Conservation (phyloP, 345 rosid genomes). For the Kernera saxatilis region DNA sequence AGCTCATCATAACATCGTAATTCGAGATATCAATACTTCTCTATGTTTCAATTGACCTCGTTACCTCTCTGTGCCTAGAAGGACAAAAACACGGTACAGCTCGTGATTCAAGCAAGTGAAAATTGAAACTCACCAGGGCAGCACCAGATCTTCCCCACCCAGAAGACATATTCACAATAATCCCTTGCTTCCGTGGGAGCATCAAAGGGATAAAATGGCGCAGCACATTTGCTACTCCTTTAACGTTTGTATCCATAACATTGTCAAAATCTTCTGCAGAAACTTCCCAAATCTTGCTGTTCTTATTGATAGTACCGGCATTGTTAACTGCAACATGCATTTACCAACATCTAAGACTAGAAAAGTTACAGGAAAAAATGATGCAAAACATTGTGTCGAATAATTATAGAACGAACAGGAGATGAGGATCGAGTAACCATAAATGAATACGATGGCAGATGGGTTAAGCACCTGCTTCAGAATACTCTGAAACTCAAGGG, state of each 20-base stretch:
- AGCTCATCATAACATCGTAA: background rate
- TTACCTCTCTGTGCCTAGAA: background rate
- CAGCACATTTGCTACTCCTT: constrained; percentile 74
- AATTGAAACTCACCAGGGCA: constrained; percentile 60
- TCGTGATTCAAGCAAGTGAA: background rate
- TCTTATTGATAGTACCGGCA: constrained; percentile 85
- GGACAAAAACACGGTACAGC: background rate
- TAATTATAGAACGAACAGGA: background rate
- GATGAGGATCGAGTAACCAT: background rate
- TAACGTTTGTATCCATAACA: constrained; percentile 86
- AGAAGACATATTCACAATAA: constrained; percentile 85
- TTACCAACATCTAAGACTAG: background rate
- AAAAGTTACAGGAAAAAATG: background rate
- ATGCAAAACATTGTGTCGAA: background rate
- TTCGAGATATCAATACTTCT: background rate
- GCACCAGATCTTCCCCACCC: constrained; percentile 99
- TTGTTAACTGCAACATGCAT: constrained; percentile 60
- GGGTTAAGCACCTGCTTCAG: background rate
- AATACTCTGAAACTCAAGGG: background rate
- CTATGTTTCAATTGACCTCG: background rate
- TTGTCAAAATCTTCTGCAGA: constrained; percentile 79
- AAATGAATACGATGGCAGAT: background rate
- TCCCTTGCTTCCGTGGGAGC: constrained; percentile 74
- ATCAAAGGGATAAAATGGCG: constrained; percentile 89
- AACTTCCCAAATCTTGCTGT: constrained; percentile 95